Percentiles rank a stretch among this genome's conserved stretches.
These are phyloP conservation scores for Tripterygium wilfordii DNA, from an alignment of 177 flowering plant species.

Conservation along the genomic window DNA sequence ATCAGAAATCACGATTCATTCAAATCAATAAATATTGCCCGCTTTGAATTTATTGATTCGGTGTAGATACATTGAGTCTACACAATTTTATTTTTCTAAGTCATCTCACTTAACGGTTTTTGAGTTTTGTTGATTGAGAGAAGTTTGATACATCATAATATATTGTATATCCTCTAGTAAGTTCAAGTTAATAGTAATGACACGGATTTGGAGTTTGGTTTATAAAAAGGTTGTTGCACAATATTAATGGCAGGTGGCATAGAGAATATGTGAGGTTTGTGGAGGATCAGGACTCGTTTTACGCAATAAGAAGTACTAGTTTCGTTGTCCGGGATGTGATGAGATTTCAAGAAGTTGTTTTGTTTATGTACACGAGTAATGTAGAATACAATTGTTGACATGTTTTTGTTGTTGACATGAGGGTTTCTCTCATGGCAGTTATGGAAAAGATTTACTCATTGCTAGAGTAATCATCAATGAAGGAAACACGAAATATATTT, in stretches of 20 bases:
- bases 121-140: no score
- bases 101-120: no score
- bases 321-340: slow-evolving; percentile 82
- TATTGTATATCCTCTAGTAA: no score
- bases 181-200: no score
- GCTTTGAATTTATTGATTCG: no score
- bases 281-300: slow-evolving; percentile 84
- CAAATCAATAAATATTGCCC: no score
- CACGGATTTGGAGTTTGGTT: background rate
- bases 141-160: no score
- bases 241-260: slow-evolving; percentile 42
- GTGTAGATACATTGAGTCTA: no score
- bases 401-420: slow-evolving; percentile 35
- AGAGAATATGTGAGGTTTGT: slow-evolving; percentile 65
- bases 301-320: slow-evolving; percentile 55
- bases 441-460: slow-evolving; percentile 83
- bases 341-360: slow-evolving; percentile 6
- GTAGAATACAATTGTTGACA: no score
- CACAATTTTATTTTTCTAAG: no score
- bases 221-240: background rate
- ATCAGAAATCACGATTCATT: no score
- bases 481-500: background rate
- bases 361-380: background rate
- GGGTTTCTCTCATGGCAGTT: slow-evolving; percentile 95
- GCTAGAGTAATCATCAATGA: slow-evolving; percentile 23